Percentiles rank a stretch among this genome's conserved stretches.
Conservation (phyloP, 2,329 filamentous ascomycete species). For the Trichoderma citrinoviride region DNA sequence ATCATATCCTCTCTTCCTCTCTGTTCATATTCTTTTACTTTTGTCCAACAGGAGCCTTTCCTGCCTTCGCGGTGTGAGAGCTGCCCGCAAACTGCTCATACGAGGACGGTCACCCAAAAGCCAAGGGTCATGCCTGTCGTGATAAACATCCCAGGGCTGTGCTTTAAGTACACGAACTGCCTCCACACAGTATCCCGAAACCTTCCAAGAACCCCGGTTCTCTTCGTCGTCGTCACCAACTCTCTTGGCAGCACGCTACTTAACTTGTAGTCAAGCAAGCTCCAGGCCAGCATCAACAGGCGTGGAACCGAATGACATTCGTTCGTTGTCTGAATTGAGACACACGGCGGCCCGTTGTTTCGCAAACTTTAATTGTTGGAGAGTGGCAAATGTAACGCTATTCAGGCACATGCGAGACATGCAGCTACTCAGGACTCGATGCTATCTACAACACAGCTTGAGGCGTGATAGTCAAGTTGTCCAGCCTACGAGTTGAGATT, state of each 20-base stretch:
- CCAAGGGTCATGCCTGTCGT: no score
- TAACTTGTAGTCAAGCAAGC: not conserved
- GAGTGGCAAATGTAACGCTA: constrained; percentile 3
- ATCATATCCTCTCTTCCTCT: no score
- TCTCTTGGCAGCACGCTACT: not conserved
- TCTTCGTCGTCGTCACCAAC: not conserved
- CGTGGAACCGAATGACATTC: not conserved
- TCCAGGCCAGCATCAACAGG: not conserved
- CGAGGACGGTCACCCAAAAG: no score
- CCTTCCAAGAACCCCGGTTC: no score
- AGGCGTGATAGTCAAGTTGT: no score
- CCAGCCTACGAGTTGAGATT: no score
- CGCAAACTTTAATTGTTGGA: not conserved
- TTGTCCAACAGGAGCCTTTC: no score
- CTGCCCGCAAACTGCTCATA: no score
- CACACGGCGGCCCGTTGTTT: not conserved
- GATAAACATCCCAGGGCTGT: no score
- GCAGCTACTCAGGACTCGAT: not conserved
- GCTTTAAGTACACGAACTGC: no score
- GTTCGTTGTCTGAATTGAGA: not conserved
- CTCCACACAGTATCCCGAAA: not conserved
- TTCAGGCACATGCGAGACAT: not conserved
- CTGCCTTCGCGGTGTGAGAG: no score
- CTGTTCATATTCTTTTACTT: no score
- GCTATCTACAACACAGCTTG: not conserved